These are phyloP conservation scores for Achlya hypogyna DNA, from an alignment of 352 stramenopile species.

Conservation along the genomic window DNA sequence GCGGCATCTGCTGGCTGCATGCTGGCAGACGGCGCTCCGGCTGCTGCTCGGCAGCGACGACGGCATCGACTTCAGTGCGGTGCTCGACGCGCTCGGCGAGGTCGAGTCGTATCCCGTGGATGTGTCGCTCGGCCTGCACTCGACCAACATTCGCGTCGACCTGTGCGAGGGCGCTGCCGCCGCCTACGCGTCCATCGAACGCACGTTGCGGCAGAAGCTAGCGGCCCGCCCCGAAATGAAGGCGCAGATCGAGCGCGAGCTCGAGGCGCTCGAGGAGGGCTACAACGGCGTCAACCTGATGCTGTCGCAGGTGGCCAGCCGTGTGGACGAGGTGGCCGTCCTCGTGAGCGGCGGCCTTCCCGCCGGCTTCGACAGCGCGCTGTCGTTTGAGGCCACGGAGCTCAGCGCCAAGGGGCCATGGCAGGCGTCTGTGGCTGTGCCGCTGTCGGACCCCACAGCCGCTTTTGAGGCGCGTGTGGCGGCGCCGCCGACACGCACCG, in stretches of 20 bases:
- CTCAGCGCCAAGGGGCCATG: slow-evolving; percentile 57
- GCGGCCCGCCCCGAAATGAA: slow-evolving; percentile 35
- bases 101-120: slow-evolving; percentile 61
- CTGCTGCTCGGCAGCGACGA: slow-evolving; percentile 23
- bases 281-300: slow-evolving; percentile 48
- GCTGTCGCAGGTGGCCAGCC: slow-evolving; percentile 43
- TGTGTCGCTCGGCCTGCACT: slow-evolving; percentile 50
- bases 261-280: slow-evolving; percentile 38
- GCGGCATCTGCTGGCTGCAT: slow-evolving; percentile 32
- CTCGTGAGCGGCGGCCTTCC: slow-evolving; percentile 48
- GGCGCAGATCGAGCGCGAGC: slow-evolving; percentile 35
- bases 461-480: background rate
- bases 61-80: background rate
- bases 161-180: slow-evolving; percentile 27
- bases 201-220: slow-evolving; percentile 58
- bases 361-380: slow-evolving; percentile 38
- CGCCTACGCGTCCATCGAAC: slow-evolving; percentile 41
- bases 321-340: slow-evolving; percentile 53
- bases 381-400: slow-evolving; percentile 48
- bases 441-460: slow-evolving; percentile 37
- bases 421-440: slow-evolving; percentile 42
- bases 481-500: slow-evolving; percentile 18
- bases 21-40: slow-evolving; percentile 50
- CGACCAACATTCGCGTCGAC: slow-evolving; percentile 56
- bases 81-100: slow-evolving; percentile 33